phyloP scores from a whole-genome alignment of 352 stramenopile genomes.

The Pythium sp. region DNA sequence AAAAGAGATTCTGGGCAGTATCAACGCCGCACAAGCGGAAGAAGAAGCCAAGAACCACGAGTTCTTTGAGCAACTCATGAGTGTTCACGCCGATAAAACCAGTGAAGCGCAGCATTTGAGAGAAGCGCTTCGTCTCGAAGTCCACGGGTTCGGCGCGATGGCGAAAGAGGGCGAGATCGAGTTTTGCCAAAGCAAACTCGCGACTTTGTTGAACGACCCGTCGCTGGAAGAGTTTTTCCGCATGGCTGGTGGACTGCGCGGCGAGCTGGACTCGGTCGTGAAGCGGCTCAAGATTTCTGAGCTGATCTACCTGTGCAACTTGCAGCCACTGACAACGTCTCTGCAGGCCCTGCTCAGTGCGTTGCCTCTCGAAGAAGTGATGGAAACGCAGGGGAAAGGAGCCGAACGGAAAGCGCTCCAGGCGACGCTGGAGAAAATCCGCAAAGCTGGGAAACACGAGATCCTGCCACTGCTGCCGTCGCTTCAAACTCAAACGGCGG shows the following conservation, averaged over 20 bases:
- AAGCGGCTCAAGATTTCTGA: constrained; percentile 60
- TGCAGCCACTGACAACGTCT: constrained; percentile 36
- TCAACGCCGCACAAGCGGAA: constrained; percentile 49
- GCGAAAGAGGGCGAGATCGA: constrained; percentile 50
- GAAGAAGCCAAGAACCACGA: constrained; percentile 66
- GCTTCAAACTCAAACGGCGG: constrained; percentile 58
- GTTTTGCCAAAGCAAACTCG: constrained; percentile 28
- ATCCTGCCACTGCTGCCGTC: constrained; percentile 60
- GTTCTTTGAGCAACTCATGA: constrained; percentile 53
- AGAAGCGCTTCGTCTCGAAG: constrained; percentile 49
- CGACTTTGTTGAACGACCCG: constrained; percentile 34
- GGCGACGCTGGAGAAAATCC: constrained; percentile 78
- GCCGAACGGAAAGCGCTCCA: constrained; percentile 61
- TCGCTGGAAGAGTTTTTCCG: constrained; percentile 84
- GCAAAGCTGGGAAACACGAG: constrained; percentile 75
- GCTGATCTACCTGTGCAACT: constrained; percentile 75
- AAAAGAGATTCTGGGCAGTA: constrained; percentile 33
- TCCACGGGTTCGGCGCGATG: constrained; percentile 67
- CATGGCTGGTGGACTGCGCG: constrained; percentile 68
- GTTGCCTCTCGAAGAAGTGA: constrained; percentile 52
- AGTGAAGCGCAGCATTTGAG: constrained; percentile 30
- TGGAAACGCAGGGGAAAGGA: constrained; percentile 82
- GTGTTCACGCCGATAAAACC: constrained; percentile 38
- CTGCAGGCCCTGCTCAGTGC: constrained; percentile 58
- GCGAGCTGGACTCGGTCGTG: constrained; percentile 62